These are phyloP conservation scores for Claviceps sp. DNA, from an alignment of 2,329 filamentous ascomycete genomes.

Conservation along the genomic window DNA sequence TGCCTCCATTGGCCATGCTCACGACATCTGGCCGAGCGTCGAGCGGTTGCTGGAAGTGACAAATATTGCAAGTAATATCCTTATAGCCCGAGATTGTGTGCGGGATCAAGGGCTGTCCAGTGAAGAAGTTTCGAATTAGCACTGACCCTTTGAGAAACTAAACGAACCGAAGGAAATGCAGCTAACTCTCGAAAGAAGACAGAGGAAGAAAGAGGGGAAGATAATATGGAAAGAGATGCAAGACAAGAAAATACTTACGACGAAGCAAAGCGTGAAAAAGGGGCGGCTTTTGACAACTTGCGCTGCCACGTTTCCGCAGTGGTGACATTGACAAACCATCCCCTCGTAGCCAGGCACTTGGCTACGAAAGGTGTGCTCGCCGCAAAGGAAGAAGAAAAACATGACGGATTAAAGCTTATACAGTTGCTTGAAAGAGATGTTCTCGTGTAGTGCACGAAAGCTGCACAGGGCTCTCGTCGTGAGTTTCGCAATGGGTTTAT, in stretches of 20 bases:
- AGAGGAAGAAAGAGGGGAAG: not conserved
- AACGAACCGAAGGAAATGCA: not conserved
- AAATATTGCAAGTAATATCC: constrained; percentile 62
- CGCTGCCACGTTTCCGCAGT: constrained; percentile 52
- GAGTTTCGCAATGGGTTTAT: too few species aligned
- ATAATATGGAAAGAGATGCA: not conserved
- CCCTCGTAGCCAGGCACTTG: constrained; percentile 48
- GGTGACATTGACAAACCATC: constrained; percentile 48
- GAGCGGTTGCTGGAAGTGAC: constrained; percentile 60
- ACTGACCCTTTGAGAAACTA: too few species aligned
- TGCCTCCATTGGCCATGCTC: constrained; percentile 33
- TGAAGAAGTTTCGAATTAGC: not conserved
- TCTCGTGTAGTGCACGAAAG: too few species aligned
- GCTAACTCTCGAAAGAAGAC: not conserved
- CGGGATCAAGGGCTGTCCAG: constrained; percentile 50
- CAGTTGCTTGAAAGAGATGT: too few species aligned
- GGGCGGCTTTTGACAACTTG: constrained; percentile 49
- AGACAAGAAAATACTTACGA: constrained; percentile 32
- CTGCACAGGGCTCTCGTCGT: too few species aligned
- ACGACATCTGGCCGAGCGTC: constrained; percentile 43
- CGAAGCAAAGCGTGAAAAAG: constrained; percentile 72
- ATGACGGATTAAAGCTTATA: constrained; percentile 20
- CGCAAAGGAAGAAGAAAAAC: constrained; percentile 51
- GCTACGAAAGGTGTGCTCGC: constrained; percentile 47
- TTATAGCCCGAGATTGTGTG: constrained; percentile 54